Evolutionary conservation across 257 asterid species (phyloP).

Genomic region (Nicotiana tomentosiformis): DNA sequence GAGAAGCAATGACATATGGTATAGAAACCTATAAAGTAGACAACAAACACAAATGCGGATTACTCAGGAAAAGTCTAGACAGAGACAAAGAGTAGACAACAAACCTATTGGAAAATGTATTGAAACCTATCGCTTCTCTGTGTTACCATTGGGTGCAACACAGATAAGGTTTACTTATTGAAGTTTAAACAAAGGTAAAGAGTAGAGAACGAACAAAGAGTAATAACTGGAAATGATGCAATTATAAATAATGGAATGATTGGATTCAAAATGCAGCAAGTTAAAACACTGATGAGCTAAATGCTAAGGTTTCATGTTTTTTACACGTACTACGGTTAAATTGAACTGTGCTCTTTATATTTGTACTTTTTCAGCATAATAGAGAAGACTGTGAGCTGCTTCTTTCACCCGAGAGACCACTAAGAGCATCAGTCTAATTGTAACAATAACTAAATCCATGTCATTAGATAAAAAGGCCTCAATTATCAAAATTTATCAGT

Average conservation of each 20-base stretch:
- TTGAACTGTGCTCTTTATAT: background rate
- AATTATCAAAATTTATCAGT: background rate
- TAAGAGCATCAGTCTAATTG: background rate
- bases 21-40: background rate
- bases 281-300: background rate
- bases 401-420: background rate
- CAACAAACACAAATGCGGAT: background rate
- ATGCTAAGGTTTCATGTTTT: background rate
- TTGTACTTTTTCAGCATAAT: background rate
- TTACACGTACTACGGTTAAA: background rate
- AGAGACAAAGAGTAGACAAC: background rate
- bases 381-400: background rate
- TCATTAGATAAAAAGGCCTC: background rate
- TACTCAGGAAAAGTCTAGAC: background rate
- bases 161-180: background rate
- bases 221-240: constrained; percentile 2
- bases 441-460: background rate
- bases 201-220: background rate
- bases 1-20: background rate
- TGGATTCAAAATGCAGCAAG: background rate
- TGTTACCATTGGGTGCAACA: background rate
- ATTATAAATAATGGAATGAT: background rate
- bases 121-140: too few relatives aligned
- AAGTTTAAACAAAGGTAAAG: background rate
- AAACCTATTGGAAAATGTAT: background rate